Conservation (phyloP, 495 filamentous ascomycete genomes). For the Evernia prunastri region DNA sequence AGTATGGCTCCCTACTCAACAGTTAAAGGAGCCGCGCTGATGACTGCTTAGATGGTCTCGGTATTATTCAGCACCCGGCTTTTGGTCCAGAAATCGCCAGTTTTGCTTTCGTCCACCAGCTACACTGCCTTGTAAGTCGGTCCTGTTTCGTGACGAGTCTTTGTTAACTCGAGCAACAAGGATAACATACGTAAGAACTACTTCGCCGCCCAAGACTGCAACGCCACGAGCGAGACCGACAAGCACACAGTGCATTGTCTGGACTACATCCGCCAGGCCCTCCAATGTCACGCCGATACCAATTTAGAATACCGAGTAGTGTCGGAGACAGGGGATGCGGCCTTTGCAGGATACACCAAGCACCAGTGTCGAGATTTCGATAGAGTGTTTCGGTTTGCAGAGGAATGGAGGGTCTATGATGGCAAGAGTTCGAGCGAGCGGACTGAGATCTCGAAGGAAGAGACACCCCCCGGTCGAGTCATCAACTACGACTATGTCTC, state of each 20-base stretch:
- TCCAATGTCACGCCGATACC: slow-evolving; percentile 29
- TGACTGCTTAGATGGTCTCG: background rate
- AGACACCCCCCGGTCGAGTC: background rate
- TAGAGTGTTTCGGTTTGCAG: background rate
- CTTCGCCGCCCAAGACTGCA: background rate
- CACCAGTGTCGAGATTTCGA: slow-evolving; percentile 8
- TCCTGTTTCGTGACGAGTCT: background rate
- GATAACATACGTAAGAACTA: background rate
- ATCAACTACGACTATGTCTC: slow-evolving; percentile 9
- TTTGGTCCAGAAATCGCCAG: slow-evolving; percentile 2
- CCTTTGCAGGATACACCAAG: background rate
- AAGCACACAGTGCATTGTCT: slow-evolving; percentile 26
- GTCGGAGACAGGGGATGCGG: background rate
- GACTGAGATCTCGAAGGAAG: background rate
- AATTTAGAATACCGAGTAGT: slow-evolving; percentile 18
- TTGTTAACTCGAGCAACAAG: background rate
- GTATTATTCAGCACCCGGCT: slow-evolving; percentile 8
- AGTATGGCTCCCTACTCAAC: background rate
- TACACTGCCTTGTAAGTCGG: slow-evolving; percentile 8
- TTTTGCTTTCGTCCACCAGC: slow-evolving; percentile 14
- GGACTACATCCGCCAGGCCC: slow-evolving; percentile 28
- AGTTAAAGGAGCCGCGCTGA: background rate
- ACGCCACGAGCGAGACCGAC: background rate
- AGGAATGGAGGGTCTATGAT: slow-evolving; percentile 8
- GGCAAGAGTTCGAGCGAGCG: slow-evolving; percentile 5